Evolutionary conservation across 768 basidiomycete genomes (phyloP).

Genomic region (Russula compacta): DNA sequence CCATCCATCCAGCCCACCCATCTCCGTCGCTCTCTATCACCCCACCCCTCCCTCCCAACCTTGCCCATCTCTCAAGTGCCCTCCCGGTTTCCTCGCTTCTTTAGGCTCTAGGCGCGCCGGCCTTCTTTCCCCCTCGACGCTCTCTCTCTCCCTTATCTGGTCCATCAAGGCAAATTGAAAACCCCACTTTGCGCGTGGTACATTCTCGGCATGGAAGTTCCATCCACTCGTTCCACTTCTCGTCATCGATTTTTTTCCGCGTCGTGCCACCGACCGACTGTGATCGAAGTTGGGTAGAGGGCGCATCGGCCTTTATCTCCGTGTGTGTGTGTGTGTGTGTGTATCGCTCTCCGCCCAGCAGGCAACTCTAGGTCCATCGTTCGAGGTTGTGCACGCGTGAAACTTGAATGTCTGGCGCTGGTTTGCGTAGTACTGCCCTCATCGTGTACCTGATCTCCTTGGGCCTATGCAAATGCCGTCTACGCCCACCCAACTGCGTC

Average conservation of each 20-base stretch:
- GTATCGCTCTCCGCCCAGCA: no score
- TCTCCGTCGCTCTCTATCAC: constrained; percentile 16
- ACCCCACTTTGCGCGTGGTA: neutral
- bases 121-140: neutral
- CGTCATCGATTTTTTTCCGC: neutral
- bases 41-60: neutral
- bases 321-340: no score
- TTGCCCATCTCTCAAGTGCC: no score
- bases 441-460: neutral
- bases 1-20: neutral
- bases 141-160: neutral
- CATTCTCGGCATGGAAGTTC: neutral
- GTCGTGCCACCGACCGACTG: neutral
- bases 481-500: neutral
- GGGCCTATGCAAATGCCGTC: neutral
- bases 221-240: neutral
- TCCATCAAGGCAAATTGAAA: neutral
- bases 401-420: neutral
- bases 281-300: neutral
- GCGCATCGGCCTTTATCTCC: neutral
- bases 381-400: neutral
- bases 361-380: no score
- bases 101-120: no score
- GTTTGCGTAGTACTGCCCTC: neutral
- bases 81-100: no score